A percentile compares a stretch with the other conserved stretches of the same genome.
phyloP scores from a whole-genome alignment of 495 filamentous ascomycete species.

The Arthonia radiata region DNA sequence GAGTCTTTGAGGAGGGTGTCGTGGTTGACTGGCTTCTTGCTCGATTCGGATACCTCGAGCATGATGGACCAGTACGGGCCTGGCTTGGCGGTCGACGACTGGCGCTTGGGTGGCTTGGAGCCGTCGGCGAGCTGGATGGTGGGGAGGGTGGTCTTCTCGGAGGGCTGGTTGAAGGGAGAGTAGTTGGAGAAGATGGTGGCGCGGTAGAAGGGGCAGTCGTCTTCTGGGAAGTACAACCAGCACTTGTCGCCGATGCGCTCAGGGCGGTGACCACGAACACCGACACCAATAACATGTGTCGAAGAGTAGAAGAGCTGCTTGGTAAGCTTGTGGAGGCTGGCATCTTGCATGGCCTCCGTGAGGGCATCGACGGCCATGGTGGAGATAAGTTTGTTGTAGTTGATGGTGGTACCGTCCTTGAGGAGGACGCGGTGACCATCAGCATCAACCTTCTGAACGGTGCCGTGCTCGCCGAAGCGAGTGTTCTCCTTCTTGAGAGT shows the following conservation, averaged over 20 bases:
- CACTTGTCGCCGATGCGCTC: constrained; percentile 98
- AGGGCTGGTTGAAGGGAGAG: constrained; percentile 92
- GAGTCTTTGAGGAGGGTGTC: constrained; percentile 63
- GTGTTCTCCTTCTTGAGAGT: constrained; percentile 83
- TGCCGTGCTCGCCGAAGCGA: constrained; percentile 62
- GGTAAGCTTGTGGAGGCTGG: constrained; percentile 55
- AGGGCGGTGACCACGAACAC: constrained; percentile 76
- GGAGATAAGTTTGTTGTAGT: constrained; percentile 75
- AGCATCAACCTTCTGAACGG: constrained; percentile 65
- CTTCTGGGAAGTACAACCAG: constrained; percentile 99
- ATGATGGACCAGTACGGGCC: constrained; percentile 99
- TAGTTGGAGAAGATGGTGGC: constrained; percentile 99
- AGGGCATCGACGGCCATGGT: constrained; percentile 93
- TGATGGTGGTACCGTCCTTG: constrained; percentile 67
- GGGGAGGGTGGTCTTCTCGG: constrained; percentile 55
- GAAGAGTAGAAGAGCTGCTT: constrained; percentile 92
- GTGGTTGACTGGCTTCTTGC: constrained; percentile 77
- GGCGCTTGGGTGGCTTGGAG: constrained; percentile 33
- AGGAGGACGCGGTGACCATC: constrained; percentile 61
- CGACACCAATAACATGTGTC: constrained; percentile 92
- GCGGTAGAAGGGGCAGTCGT: constrained; percentile 98
- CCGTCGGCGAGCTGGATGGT: constrained; percentile 70
- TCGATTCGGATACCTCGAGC: constrained; percentile 92
- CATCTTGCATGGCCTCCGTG: constrained; percentile 64
- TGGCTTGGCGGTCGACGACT: constrained; percentile 25